Conservation (phyloP, 345 rosid genomes). For the Psidium guajava region DNA sequence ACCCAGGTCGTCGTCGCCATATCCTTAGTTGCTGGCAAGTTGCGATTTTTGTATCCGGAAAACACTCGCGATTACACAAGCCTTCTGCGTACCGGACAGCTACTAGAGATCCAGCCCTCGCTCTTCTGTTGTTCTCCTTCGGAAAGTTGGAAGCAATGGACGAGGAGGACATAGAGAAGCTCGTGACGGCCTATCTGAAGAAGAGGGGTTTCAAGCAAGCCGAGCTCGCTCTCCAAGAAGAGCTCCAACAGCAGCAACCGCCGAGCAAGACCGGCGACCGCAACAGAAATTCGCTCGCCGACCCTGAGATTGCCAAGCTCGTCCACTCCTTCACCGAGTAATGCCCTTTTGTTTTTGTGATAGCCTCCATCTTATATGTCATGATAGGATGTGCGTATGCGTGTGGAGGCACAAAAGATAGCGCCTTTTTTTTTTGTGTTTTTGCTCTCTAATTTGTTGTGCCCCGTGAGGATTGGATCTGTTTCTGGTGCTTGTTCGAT, state of each 20-base stretch:
- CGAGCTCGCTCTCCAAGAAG: slow-evolving; percentile 49
- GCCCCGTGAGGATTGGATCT: neutral
- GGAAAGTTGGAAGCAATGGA: neutral
- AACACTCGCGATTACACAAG: neutral
- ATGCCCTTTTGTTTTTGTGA: neutral
- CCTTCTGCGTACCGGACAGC: neutral
- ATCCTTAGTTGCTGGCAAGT: accelerated
- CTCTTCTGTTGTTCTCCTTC: neutral
- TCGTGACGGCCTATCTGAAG: slow-evolving; percentile 68
- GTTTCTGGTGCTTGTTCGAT: neutral
- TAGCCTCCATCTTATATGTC: neutral
- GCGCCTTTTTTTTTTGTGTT: neutral
- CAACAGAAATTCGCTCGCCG: slow-evolving; percentile 5
- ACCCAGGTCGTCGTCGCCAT: neutral
- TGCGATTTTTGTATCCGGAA: neutral
- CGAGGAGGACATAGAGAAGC: slow-evolving; percentile 9
- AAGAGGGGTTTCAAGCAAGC: slow-evolving; percentile 80
- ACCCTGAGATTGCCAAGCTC: slow-evolving; percentile 58
- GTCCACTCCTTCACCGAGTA: slow-evolving; percentile 71
- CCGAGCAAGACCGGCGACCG: slow-evolving; percentile 1
- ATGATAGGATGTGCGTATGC: neutral
- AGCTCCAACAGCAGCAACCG: slow-evolving; percentile 30
- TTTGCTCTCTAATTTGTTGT: neutral
- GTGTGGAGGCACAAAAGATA: neutral
- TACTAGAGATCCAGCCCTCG: neutral